phyloP scores from a whole-genome alignment of 352 stramenopile genomes.

The Lagenidium sp. region DNA sequence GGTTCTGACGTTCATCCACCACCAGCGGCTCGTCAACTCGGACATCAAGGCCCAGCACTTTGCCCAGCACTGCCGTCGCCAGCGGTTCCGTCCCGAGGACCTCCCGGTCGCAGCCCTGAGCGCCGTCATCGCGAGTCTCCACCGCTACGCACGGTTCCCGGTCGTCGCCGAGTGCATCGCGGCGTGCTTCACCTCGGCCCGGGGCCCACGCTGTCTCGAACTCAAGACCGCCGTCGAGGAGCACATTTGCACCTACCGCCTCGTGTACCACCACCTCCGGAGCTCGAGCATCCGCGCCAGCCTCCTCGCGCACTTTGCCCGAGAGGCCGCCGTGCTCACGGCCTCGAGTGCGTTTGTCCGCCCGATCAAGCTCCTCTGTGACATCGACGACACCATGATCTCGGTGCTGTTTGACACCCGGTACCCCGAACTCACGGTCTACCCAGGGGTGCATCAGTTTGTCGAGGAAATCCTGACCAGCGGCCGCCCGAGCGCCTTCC shows the following conservation, averaged over 20 bases:
- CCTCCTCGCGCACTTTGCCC: conserved; percentile 61
- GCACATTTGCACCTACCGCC: conserved; percentile 52
- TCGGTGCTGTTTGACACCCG: conserved; percentile 70
- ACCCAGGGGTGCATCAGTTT: conserved; percentile 77
- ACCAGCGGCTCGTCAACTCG: conserved; percentile 52
- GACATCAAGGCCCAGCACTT: conserved; percentile 74
- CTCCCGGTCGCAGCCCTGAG: conserved; percentile 27
- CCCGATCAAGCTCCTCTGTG: conserved; percentile 64
- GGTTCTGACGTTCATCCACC: conserved; percentile 42
- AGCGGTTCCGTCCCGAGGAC: too few species aligned
- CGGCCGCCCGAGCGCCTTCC: conserved; percentile 7
- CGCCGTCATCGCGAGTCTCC: conserved; percentile 40
- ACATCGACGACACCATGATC: conserved; percentile 79
- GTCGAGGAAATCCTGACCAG: conserved; percentile 54
- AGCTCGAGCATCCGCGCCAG: conserved; percentile 28
- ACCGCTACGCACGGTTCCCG: conserved; percentile 36
- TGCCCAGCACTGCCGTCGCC: conserved; percentile 44
- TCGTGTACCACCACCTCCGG: conserved; percentile 57
- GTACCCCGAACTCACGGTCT: conserved; percentile 76
- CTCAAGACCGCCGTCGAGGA: conserved; percentile 67
- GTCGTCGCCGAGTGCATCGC: conserved; percentile 46
- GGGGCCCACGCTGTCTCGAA: conserved; percentile 27
- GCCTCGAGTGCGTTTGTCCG: conserved; percentile 22
- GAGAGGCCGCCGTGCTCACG: conserved; percentile 24
- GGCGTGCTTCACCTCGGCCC: conserved; percentile 39